A percentile compares a stretch with the other conserved stretches of the same genome.
Conservation (phyloP, 2,329 filamentous ascomycete species). For the Rhinocladiella similis region DNA sequence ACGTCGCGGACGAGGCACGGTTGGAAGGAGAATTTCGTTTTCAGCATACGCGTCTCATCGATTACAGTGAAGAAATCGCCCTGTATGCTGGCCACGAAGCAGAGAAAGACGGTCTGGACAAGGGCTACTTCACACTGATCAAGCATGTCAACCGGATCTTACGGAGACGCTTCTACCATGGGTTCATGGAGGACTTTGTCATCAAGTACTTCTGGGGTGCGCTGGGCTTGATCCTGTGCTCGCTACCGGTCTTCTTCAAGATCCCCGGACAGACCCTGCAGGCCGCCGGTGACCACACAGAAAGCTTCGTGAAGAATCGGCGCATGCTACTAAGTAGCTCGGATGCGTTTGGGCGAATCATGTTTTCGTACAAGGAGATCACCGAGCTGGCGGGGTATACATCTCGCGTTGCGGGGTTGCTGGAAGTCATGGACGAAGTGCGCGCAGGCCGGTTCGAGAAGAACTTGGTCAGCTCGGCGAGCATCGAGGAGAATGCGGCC, state of each 20-base stretch:
- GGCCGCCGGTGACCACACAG: slow-evolving; percentile 55
- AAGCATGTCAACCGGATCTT: slow-evolving; percentile 98
- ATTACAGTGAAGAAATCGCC: slow-evolving; percentile 93
- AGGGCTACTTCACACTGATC: slow-evolving; percentile 98
- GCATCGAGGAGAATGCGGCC: slow-evolving; percentile 76
- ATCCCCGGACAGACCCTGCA: slow-evolving; percentile 67
- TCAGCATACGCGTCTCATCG: slow-evolving; percentile 90
- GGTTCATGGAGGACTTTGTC: slow-evolving; percentile 99
- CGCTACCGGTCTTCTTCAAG: slow-evolving; percentile 93
- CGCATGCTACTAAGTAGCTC: slow-evolving; percentile 90
- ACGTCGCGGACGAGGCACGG: slow-evolving; percentile 92
- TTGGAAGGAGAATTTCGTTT: slow-evolving; percentile 96
- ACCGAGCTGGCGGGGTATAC: slow-evolving; percentile 96
- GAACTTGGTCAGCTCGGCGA: slow-evolving; percentile 87
- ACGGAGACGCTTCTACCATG: slow-evolving; percentile 86
- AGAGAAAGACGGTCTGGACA: slow-evolving; percentile 94
- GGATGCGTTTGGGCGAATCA: slow-evolving; percentile 90
- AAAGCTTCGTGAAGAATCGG: slow-evolving; percentile 87
- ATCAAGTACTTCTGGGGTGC: slow-evolving; percentile 99
- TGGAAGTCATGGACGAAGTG: slow-evolving; percentile 94
- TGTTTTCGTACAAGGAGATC: slow-evolving; percentile 98
- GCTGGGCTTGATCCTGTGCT: slow-evolving; percentile 85
- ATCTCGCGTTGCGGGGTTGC: slow-evolving; percentile 80
- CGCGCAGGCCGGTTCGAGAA: slow-evolving; percentile 90
- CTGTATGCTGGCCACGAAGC: slow-evolving; percentile 88